Evolutionary conservation across 2,329 filamentous ascomycete genomes (phyloP), one percentile per base, ranked within the genome.

Genomic region (Dissoconium aciculare): DNA sequence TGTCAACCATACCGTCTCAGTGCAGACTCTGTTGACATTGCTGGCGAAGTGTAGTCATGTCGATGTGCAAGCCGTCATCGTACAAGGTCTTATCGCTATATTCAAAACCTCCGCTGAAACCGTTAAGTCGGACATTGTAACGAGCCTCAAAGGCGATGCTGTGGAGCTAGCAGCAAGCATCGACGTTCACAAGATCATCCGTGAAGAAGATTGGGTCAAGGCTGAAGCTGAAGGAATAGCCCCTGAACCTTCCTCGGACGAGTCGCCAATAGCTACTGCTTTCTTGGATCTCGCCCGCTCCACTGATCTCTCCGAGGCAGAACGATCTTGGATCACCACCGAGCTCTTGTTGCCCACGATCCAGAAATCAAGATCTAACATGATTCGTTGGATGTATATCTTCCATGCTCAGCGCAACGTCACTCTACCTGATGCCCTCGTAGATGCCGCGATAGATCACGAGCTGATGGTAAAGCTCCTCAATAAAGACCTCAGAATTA

Each of bases 131-230:
- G 8, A n/a, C 8, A 23, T 23, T 8, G n/a, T 23, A 8, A 23
- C 8, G 8, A n/a, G 19, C n/a, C n/a, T 8, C 19, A 23, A n/a
- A 23, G 52, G 17, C 28, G 28, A 40, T 4, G 37, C 46, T 2
- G 39, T 59, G 24, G 50, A 54, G 1, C 30, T 56, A 11, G 48
- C 49, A 5, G 51, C 51, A 11, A 51, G 48, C 15, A 24, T 60
- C 6, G 45, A 56, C 31, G 57, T 59, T 29, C 44, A 53, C 9
- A 31, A 33, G 2, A 46, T 45, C 4, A 33, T 53, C 9, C 35
- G 35, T 4, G 46, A 55, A 11, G 26, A 39, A 3, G 48, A 53
- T n/a, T 59, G 56, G 56, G 10, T 21, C 5, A 29, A 45, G 11
- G 41, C 39, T 5, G 45, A 50, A 21, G 15, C 40, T 4, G 40